Percentiles rank a stretch among this genome's conserved stretches.
These are phyloP conservation scores for Rhazya stricta DNA, from an alignment of 257 asterid species.

Conservation along the genomic window DNA sequence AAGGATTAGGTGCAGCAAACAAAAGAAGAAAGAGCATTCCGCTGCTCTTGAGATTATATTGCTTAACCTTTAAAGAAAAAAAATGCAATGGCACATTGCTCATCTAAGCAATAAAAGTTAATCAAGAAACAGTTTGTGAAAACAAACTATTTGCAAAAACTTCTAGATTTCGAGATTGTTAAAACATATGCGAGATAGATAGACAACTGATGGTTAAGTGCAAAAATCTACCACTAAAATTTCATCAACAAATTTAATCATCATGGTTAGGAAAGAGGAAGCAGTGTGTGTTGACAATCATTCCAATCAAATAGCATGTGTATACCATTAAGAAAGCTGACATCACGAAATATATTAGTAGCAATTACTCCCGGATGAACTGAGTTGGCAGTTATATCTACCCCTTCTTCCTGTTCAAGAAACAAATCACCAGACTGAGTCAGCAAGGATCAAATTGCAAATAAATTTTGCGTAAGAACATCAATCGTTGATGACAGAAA, in stretches of 20 bases:
- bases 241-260: neutral
- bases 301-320: neutral
- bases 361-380: constrained; percentile 76
- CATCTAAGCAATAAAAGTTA: too few relatives aligned
- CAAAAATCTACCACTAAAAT: neutral
- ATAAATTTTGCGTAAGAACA: neutral
- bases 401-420: constrained; percentile 67
- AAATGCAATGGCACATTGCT: too few relatives aligned
- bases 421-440: neutral
- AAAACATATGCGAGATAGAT: neutral
- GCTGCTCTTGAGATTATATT: neutral
- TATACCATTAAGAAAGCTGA: constrained; percentile 45
- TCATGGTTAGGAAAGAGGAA: neutral
- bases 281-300: neutral
- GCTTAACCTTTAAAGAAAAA: too few relatives aligned
- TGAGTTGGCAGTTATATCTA: constrained; percentile 68
- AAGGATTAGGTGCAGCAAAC: too few relatives aligned
- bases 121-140: neutral
- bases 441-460: neutral
- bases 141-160: neutral
- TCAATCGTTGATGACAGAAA: neutral
- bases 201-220: neutral
- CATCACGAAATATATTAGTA: constrained; percentile 64
- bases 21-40: neutral
- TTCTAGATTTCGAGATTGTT: neutral